phyloP scores from a whole-genome alignment of 768 basidiomycete genomes.

The Agrocybe pediades region DNA sequence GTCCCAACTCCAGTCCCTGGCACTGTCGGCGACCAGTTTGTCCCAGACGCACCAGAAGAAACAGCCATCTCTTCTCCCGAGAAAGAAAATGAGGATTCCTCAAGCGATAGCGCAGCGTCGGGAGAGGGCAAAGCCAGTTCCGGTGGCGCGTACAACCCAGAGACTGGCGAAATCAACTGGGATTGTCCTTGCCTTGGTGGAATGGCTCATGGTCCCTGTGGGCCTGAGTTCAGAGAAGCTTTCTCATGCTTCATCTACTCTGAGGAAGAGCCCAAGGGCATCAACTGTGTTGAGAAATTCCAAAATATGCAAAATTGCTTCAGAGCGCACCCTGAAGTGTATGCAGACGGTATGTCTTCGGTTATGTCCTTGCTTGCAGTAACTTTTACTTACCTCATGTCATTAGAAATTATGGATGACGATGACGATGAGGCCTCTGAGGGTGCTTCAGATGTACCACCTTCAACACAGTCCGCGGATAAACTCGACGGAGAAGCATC shows the following conservation, averaged over 20 bases:
- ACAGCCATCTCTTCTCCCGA: slow-evolving; percentile 10
- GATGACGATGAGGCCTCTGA: slow-evolving; percentile 51
- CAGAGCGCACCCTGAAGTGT: slow-evolving; percentile 93
- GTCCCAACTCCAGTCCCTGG: background rate
- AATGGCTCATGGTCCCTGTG: slow-evolving; percentile 98
- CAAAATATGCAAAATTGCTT: slow-evolving; percentile 98
- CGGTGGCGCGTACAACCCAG: slow-evolving; percentile 84
- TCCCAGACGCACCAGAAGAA: slow-evolving; percentile 18
- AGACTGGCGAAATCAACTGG: slow-evolving; percentile 99
- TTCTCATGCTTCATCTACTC: slow-evolving; percentile 97
- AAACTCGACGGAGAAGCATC: slow-evolving; percentile 6
- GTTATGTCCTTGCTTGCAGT: slow-evolving; percentile 1
- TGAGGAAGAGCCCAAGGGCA: slow-evolving; percentile 94
- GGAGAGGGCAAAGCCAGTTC: slow-evolving; percentile 16
- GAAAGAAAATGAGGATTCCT: slow-evolving; percentile 2
- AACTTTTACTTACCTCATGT: slow-evolving; percentile 1
- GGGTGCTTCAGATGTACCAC: slow-evolving; percentile 2
- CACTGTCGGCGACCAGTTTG: slow-evolving; percentile 1
- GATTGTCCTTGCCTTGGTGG: slow-evolving; percentile 99
- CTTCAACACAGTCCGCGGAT: background rate
- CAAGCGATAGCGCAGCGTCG: slow-evolving; percentile 12
- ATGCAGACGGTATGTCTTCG: slow-evolving; percentile 72
- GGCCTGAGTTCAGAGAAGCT: slow-evolving; percentile 88
- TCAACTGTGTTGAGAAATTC: slow-evolving; percentile 98
- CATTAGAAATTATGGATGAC: slow-evolving; percentile 67